A percentile compares a stretch with the other conserved stretches of the same genome.
phyloP scores from a whole-genome alignment of 225 moss, liverwort and hornwort species.

The Thuidium tamariscinum region DNA sequence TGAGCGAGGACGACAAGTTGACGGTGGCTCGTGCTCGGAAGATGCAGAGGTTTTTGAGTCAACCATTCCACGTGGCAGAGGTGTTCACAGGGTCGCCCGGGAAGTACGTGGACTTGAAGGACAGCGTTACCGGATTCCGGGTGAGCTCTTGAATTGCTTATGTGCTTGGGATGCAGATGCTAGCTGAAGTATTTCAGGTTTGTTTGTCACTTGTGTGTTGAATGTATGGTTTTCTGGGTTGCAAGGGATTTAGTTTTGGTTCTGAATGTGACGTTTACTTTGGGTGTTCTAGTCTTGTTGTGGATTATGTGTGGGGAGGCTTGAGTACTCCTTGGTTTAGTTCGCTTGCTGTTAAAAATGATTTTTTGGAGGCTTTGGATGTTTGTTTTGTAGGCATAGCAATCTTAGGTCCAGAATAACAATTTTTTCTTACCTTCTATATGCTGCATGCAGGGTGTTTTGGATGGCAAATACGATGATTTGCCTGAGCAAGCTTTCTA shows the following conservation, averaged over 20 bases:
- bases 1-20: conserved; percentile 88
- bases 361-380: neutral
- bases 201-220: neutral
- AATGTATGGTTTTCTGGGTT: neutral
- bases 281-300: neutral
- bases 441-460: conserved; percentile 48
- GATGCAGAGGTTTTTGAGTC: conserved; percentile 89
- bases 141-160: conserved; percentile 9
- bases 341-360: neutral
- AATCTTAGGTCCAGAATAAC: neutral
- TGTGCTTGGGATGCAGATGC: neutral
- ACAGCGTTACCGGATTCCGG: conserved; percentile 86
- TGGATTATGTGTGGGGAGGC: neutral
- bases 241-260: neutral
- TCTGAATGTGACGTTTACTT: neutral
- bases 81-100: conserved; percentile 94
- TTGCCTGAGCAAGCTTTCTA: conserved; percentile 86
- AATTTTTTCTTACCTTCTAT: neutral
- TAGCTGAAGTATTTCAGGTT: neutral
- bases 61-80: conserved; percentile 96
- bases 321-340: neutral
- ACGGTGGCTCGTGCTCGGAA: conserved; percentile 89
- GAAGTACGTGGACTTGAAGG: conserved; percentile 94
- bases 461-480: conserved; percentile 93
- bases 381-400: neutral